phyloP scores from a whole-genome alignment of 1,284 basidiomycete genomes.

The Wolfiporia cocos region DNA sequence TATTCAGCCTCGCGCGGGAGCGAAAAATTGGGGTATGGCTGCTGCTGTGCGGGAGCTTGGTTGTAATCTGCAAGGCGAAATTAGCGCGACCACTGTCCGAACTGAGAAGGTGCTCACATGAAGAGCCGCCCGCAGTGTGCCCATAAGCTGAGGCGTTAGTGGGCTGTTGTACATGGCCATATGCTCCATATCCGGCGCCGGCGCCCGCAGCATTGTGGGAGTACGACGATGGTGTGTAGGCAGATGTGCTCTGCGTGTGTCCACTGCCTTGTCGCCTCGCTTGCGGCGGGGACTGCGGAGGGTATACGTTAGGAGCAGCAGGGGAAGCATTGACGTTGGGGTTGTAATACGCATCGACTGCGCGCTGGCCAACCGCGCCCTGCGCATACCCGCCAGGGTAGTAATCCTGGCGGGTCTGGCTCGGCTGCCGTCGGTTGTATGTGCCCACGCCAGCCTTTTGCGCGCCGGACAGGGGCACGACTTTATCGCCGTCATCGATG shows the following conservation, averaged over 20 bases:
- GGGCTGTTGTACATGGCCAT: slow-evolving; percentile 25
- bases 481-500: slow-evolving; percentile 49
- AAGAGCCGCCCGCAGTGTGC: slow-evolving; percentile 44
- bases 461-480: slow-evolving; percentile 26
- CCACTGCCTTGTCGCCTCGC: slow-evolving; percentile 37
- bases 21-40: slow-evolving; percentile 40
- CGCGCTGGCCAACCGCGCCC: slow-evolving; percentile 54
- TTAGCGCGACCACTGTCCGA: neutral
- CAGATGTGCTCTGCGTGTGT: slow-evolving; percentile 31
- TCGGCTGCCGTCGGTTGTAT: slow-evolving; percentile 8
- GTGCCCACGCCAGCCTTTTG: slow-evolving; percentile 19
- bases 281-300: slow-evolving; percentile 21
- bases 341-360: slow-evolving; percentile 70
- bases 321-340: slow-evolving; percentile 20
- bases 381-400: slow-evolving; percentile 57
- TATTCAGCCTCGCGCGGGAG: slow-evolving; percentile 42
- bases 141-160: slow-evolving; percentile 40
- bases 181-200: slow-evolving; percentile 12
- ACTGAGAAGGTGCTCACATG: slow-evolving; percentile 38
- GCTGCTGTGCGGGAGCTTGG: slow-evolving; percentile 41
- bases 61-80: slow-evolving; percentile 38
- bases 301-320: slow-evolving; percentile 34
- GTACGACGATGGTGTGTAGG: slow-evolving; percentile 32
- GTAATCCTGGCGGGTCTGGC: slow-evolving; percentile 18
- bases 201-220: slow-evolving; percentile 12